Base-by-base conservation (phyloP, 345 rosid genomes). In the Gossypium raimondii region DNA sequence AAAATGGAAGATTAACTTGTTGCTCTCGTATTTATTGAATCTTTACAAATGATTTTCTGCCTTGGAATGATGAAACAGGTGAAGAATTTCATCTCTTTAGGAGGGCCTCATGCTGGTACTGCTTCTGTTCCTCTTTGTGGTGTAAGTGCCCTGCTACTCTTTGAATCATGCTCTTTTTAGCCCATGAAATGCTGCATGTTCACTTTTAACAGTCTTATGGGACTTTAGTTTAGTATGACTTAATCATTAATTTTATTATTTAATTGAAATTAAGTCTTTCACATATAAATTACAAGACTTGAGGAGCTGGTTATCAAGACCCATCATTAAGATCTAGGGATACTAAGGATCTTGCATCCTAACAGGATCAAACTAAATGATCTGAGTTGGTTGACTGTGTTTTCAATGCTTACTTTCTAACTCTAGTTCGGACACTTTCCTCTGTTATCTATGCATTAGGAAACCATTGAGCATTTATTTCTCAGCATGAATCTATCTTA, bases 81-180 rank as follows among this genome's bases (percentile, higher is more conserved):
- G 43, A 82, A 81, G 80, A 95, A 92, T 82, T 92, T 84, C 73
- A 77, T 95, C 79, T 92, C 99, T 27, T 81, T 95, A 66, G 99
- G 83, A 61, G 99, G 98, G 74, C 99, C 98, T 73, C 97, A 95
- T 82, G 98, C 99, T 80, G 99, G 99, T 17, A 85, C 94, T 58
- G 96, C 99, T 75, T 91, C 98, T 74, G 93, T 94, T 76, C 98
- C 99, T 86, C 84, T 89, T 67, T 94, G 98, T 76, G 97, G 94
- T 77, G 99, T 92, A 87, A 87, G 96, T 86, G 53, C 59, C 14
- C 24, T n/a, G 67, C 67, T 6, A 43, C 74, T 52, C 60, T 16
- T 16, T 24, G 25, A 45, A 41, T 17, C 41, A 34, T 34, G 41
- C 41, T 34, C 41, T 34, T 6, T 34, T 34, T 34, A 34, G 41